Evolutionary conservation across 306 rosid species (phyloP).

Genomic region (Pachyrhizus erosus): DNA sequence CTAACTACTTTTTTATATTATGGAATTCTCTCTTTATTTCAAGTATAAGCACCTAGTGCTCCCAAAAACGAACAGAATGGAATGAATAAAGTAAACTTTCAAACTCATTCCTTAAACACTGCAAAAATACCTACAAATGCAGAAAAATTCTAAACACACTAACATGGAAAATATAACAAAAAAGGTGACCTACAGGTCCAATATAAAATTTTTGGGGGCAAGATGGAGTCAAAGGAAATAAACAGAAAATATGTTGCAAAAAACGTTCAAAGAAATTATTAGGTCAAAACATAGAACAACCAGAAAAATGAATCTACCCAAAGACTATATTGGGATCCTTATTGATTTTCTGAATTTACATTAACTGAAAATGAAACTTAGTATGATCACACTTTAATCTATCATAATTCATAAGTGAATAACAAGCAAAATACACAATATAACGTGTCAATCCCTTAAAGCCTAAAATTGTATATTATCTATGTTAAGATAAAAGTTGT

Average conservation of each 20-base stretch:
- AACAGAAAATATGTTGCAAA: slow-evolving; percentile 17
- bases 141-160: slow-evolving; percentile 1
- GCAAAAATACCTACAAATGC: slow-evolving; percentile 8
- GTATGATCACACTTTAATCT: slow-evolving; percentile 11
- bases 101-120: not conserved
- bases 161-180: slow-evolving; percentile 8
- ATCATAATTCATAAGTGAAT: slow-evolving; percentile 2
- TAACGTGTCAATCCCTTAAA: not conserved
- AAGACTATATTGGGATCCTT: slow-evolving; percentile 3
- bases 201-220: not conserved
- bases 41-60: not conserved
- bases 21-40: slow-evolving; percentile 5
- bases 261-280: not conserved
- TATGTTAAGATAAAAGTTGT: slow-evolving; percentile 7
- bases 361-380: not conserved
- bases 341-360: slow-evolving; percentile 4
- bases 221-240: not conserved
- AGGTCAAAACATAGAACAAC: not conserved
- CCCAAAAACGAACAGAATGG: not conserved
- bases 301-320: slow-evolving; percentile 13
- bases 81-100: not conserved
- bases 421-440: not conserved
- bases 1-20: not conserved
- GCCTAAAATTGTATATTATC: slow-evolving; percentile 23
- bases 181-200: slow-evolving; percentile 7